Evolutionary conservation across 306 rosid species (phyloP).

Genomic region (Acacia confusa): DNA sequence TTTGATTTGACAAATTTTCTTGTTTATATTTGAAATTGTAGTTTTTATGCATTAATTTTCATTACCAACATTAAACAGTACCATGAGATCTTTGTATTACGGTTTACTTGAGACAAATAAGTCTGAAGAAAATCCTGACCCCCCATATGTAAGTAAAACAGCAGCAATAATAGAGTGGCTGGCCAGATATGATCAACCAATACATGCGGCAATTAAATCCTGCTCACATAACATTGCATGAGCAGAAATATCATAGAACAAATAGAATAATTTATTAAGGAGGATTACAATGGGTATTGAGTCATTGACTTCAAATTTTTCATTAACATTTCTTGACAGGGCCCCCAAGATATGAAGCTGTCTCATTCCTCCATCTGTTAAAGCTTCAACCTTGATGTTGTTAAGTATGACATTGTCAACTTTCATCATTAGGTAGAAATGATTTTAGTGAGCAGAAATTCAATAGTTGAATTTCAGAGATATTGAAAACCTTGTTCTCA

Average conservation of each 20-base stretch:
- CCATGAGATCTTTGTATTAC: background rate
- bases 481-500: background rate
- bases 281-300: no score
- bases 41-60: background rate
- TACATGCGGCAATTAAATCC: background rate
- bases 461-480: background rate
- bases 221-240: background rate
- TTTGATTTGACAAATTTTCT: background rate
- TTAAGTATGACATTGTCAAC: background rate
- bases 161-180: background rate
- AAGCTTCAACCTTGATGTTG: slow-evolving; percentile 48
- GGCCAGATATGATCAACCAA: background rate
- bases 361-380: slow-evolving; percentile 79
- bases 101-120: background rate
- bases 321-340: slow-evolving; percentile 36
- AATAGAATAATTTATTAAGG: background rate
- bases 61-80: background rate
- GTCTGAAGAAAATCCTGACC: background rate
- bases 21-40: background rate
- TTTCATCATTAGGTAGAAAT: slow-evolving; percentile 16
- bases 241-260: background rate
- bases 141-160: background rate
- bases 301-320: no score
- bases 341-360: slow-evolving; percentile 73
- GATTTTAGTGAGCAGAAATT: slow-evolving; percentile 12